A percentile compares a stretch with the other conserved stretches of the same genome.
Conservation (phyloP, 1,284 basidiomycete species). For the Tetrapyrgos nigripes region DNA sequence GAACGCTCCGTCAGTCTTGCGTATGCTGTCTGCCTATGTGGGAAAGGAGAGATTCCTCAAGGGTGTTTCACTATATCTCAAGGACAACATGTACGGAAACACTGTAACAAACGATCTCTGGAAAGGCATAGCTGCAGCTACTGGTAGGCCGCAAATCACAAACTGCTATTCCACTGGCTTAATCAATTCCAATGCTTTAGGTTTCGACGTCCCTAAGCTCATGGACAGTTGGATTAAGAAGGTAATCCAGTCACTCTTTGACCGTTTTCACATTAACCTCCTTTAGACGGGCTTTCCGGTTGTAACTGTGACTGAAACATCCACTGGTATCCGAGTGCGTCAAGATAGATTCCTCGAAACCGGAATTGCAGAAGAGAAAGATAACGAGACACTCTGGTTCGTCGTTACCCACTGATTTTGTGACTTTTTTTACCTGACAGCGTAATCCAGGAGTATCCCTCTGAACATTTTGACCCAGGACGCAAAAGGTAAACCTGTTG, state of each 20-base stretch:
- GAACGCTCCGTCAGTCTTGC: constrained; percentile 65
- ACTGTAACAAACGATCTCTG: constrained; percentile 91
- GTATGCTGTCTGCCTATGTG: constrained; percentile 91
- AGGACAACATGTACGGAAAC: constrained; percentile 82
- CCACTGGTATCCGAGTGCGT: constrained; percentile 74
- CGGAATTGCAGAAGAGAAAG: constrained; percentile 79
- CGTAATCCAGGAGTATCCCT: constrained; percentile 73
- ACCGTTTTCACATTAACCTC: neutral
- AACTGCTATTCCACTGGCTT: neutral
- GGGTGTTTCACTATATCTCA: constrained; percentile 92
- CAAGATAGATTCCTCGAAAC: constrained; percentile 96
- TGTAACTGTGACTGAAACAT: constrained; percentile 83
- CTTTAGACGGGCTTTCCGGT: constrained; percentile 85
- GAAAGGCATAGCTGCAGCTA: constrained; percentile 87
- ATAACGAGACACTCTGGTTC: constrained; percentile 93
- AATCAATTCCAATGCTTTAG: constrained; percentile 42
- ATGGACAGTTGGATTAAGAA: constrained; percentile 96
- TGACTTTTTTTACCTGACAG: constrained; percentile 12
- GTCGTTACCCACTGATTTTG: neutral
- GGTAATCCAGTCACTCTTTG: constrained; percentile 45
- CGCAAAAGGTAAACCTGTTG: constrained; percentile 57
- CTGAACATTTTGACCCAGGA: constrained; percentile 77
- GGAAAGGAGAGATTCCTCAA: constrained; percentile 92
- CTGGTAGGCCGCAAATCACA: constrained; percentile 42
- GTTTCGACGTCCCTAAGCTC: constrained; percentile 78